Base-by-base conservation (phyloP, 495 filamentous ascomycete species). In the Stereocaulon alpinum region DNA sequence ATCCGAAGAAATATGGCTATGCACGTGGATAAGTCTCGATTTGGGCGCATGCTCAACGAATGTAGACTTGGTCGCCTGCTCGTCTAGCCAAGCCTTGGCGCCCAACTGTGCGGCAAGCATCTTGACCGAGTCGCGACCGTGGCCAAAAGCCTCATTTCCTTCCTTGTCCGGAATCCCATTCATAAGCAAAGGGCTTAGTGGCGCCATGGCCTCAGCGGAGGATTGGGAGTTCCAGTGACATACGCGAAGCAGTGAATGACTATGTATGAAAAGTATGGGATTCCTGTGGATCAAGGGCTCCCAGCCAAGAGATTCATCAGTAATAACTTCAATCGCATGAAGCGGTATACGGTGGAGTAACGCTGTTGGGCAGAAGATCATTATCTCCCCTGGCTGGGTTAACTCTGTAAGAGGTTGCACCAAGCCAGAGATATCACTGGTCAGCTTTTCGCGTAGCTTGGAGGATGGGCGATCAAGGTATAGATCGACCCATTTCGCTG, bases 1-100 rank as follows among this genome's bases (percentile, higher is more conserved):
- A 27, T 55, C 40, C 52, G 30, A 55, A 24, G 18, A 42, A 40
- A 55, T 30, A 42, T 55, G 52, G 52, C 52, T 55, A 52, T 52
- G 49, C 32, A 52, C 49, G 32, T 52, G 49, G n/a, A 52, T 52
- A n/a, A 52, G 49, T 52, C 49, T 30, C 24, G 49, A 52, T 18
- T 30, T 37, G 17, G 49, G 49, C 17, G 49, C 49, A 52, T 30
- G 32, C 49, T 52, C 49, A 14, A 52, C 32, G 32, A 52, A 52
- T 29, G 27, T 52, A 52, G 49, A 30, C 49, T 52, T 52, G 24
- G 49, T 52, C 32, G 49, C 49, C 27, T 52, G 27, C 27, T 52
- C 49, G 18, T 52, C 18, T 30, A 52, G 49, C 27, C 49, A 37
- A 52, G 32, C 49, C 49, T 29, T 52, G 32, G 49, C 49, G 32